Conservation (phyloP, 2,329 filamentous ascomycete species). For the Lecanicillium sp. region DNA sequence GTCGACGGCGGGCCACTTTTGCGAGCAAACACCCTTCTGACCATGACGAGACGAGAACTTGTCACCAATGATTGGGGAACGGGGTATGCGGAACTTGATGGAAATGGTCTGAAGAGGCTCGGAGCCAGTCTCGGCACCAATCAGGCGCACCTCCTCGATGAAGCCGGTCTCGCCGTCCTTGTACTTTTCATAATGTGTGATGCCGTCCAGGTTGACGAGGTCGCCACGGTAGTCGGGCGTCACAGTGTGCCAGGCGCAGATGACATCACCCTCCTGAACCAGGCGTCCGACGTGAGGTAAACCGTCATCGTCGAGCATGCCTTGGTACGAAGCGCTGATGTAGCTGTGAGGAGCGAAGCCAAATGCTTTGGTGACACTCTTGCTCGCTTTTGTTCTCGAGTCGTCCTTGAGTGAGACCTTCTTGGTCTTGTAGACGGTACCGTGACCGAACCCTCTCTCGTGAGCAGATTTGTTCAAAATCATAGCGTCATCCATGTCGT, state of each 20-base stretch:
- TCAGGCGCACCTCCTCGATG: constrained; percentile 86
- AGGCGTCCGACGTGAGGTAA: constrained; percentile 74
- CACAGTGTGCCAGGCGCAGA: constrained; percentile 88
- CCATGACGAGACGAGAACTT: constrained; percentile 99
- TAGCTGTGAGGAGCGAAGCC: constrained; percentile 78
- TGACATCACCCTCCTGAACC: constrained; percentile 72
- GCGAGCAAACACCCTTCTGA: constrained; percentile 93
- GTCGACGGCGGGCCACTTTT: constrained; percentile 89
- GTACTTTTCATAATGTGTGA: constrained; percentile 87
- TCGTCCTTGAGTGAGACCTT: constrained; percentile 82
- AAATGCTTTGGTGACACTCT: constrained; percentile 74
- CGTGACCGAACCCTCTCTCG: constrained; percentile 91
- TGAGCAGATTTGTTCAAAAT: constrained; percentile 97
- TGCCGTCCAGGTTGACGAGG: constrained; percentile 77
- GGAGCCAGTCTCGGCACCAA: constrained; percentile 76
- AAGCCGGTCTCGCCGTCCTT: constrained; percentile 86
- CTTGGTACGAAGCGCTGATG: constrained; percentile 63
- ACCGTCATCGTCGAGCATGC: constrained; percentile 79
- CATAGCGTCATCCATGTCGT: constrained; percentile 99
- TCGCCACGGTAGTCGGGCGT: constrained; percentile 71
- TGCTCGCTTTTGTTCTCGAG: constrained; percentile 57
- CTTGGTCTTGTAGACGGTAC: constrained; percentile 97
- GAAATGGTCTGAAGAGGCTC: constrained; percentile 84
- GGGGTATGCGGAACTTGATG: constrained; percentile 86
- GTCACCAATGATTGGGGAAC: constrained; percentile 89